Conservation (phyloP, 805 yeast species). For the Ogataea glucozyma region DNA sequence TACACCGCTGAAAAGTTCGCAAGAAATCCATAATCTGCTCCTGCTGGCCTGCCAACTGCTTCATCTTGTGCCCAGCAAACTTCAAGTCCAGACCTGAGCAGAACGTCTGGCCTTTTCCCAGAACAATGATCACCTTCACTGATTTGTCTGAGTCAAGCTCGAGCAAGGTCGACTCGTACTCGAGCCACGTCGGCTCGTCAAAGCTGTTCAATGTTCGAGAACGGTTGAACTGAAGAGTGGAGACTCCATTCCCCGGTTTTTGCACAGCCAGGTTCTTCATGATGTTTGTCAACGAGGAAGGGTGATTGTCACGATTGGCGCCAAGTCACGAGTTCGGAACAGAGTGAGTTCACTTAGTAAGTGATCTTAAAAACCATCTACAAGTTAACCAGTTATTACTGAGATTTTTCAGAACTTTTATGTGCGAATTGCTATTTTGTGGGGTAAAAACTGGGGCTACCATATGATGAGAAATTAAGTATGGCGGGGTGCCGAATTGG, state of each 20-base stretch:
- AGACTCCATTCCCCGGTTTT: constrained; percentile 29
- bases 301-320: too few relatives aligned
- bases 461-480: too few relatives aligned
- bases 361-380: too few relatives aligned
- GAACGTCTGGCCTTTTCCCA: constrained; percentile 57
- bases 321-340: too few relatives aligned
- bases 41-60: constrained; percentile 12
- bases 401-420: too few relatives aligned
- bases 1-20: constrained; percentile 57
- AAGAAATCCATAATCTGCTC: constrained; percentile 40
- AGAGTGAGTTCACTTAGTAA: too few relatives aligned
- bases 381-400: too few relatives aligned
- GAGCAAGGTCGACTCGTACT: constrained; percentile 50
- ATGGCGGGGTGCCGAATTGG: too few relatives aligned
- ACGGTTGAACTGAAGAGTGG: constrained; percentile 61
- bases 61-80: constrained; percentile 21
- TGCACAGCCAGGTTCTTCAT: constrained; percentile 3
- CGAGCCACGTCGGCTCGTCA: constrained; percentile 54
- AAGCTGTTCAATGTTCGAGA: constrained; percentile 63
- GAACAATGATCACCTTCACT: constrained; percentile 56
- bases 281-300: too few relatives aligned
- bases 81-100: constrained; percentile 67
- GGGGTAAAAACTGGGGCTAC: too few relatives aligned
- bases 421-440: too few relatives aligned
- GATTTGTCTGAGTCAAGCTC: constrained; percentile 44